Evolutionary conservation across 768 basidiomycete genomes (phyloP), one percentile per base, ranked within the genome.

Genomic region (Russula olivacea): DNA sequence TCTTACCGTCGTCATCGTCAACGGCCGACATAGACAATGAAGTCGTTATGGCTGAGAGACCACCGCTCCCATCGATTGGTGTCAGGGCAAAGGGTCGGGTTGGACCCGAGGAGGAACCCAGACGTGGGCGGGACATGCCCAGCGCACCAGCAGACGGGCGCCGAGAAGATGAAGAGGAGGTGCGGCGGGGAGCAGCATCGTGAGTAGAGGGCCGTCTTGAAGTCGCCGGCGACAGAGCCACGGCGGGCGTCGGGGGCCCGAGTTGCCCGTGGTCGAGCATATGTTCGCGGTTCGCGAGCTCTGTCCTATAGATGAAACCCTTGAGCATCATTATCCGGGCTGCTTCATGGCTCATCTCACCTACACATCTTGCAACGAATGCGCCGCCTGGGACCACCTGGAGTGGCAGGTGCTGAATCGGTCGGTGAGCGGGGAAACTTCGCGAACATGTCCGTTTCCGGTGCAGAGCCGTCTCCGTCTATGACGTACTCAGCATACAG

Each of bases 331-430:
- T 14, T 11, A 23, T n/a, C 8, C 47, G 12, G 21, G 21, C 15
- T 6, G 15, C 45, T n/a, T 53, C 41, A 28, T 40, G 36, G 3
- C n/a, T 19, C 6, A 15, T 65, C 80, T 55, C 62, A 87, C 89
- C 91, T 80, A 78, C 94, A 96, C 86, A 89, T 91, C 74, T 90
- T 93, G 75, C 94, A 97, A 70, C 94, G 80, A 70, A 97, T 93
- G 45, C 87, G 82, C 45, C 85, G 78, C 43, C 79, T 77, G 4
- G 80, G 81, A 15, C 81, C 79, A 40, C 76, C 76, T 0, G 90
- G 86, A 0, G 88, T 87, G 4, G 80, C 73, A 1, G 87, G 83
- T 0, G 74, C 72, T 0, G 87, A 85, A 66, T 84, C 82, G 2
- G 81, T 78, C 0, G 88, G 85, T 0, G 86, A 84, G 17, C 79